phyloP scores from a whole-genome alignment of 768 basidiomycete species.

The Xerocomellus intermedius region DNA sequence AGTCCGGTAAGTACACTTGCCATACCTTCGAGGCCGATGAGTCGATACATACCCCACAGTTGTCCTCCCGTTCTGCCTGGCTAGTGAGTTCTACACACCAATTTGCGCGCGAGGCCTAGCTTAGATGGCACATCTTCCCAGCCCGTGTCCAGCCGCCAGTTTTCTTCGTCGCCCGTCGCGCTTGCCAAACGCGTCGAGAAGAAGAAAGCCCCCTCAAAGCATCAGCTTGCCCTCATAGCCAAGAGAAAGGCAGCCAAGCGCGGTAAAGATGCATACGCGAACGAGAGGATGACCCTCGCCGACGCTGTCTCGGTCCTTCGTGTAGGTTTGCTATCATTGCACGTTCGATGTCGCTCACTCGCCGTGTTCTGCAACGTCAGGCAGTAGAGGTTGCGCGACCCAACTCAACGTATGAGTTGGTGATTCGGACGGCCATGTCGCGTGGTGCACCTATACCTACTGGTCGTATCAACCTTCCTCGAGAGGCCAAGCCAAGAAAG shows the following conservation, averaged over 20 bases:
- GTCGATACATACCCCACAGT: constrained; percentile 24
- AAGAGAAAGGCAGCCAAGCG: constrained; percentile 56
- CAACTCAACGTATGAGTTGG: constrained; percentile 74
- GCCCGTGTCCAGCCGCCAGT: constrained; percentile 28
- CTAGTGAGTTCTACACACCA: constrained; percentile 1
- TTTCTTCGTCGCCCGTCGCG: constrained; percentile 49
- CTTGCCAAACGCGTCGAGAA: constrained; percentile 50
- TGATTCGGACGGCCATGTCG: constrained; percentile 74
- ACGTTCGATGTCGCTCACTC: constrained; percentile 2
- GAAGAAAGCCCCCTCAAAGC: constrained; percentile 65
- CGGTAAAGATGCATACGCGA: constrained; percentile 54
- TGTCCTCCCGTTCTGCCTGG: constrained; percentile 37
- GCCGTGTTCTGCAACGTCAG: constrained; percentile 38
- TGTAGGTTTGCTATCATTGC: constrained; percentile 40
- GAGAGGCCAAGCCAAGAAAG: constrained; percentile 68
- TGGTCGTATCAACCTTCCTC: constrained; percentile 83
- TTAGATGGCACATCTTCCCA: not conserved
- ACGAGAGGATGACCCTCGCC: constrained; percentile 62
- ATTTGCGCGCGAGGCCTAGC: not conserved
- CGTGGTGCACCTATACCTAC: constrained; percentile 83
- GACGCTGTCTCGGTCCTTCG: constrained; percentile 72
- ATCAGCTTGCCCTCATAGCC: constrained; percentile 63
- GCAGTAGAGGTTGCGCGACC: constrained; percentile 82
- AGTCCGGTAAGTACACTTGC: constrained; percentile 15
- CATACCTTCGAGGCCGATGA: not conserved